A percentile compares a stretch with the other conserved stretches of the same genome.
phyloP scores from a whole-genome alignment of 768 basidiomycete species.

The Lentinula aciculospora region DNA sequence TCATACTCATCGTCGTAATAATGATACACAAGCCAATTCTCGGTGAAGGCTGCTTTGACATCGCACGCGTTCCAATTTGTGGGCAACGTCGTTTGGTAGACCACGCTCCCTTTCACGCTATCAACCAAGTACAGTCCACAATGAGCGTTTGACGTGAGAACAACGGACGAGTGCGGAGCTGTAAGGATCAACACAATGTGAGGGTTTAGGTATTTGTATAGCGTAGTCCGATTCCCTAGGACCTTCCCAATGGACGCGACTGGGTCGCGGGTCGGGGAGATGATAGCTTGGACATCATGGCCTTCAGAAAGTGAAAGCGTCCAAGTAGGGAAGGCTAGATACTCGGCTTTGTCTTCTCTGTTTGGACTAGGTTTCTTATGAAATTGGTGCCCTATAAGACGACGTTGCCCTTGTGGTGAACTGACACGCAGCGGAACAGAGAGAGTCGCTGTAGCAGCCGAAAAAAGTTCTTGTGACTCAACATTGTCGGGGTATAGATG shows the following conservation, averaged over 20 bases:
- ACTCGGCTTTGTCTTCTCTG: conserved; percentile 17
- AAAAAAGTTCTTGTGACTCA: conserved; percentile 36
- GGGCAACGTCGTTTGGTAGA: conserved; percentile 63
- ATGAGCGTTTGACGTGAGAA: conserved; percentile 13
- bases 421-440: conserved; percentile 40
- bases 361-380: conserved; percentile 8
- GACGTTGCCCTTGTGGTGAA: conserved; percentile 33
- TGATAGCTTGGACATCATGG: conserved; percentile 52
- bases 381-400: conserved; percentile 56
- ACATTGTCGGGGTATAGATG: conserved; percentile 64
- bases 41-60: conserved; percentile 63
- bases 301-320: conserved; percentile 45
- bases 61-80: conserved; percentile 43
- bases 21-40: conserved; percentile 92
- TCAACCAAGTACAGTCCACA: conserved; percentile 82
- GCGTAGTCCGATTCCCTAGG: conserved; percentile 77
- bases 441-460: conserved; percentile 33
- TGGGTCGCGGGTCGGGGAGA: conserved; percentile 40
- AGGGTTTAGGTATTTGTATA: conserved; percentile 94
- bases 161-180: conserved; percentile 19
- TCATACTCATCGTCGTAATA: conserved; percentile 63
- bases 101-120: conserved; percentile 64
- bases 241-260: conserved; percentile 82
- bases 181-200: conserved; percentile 69
- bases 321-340: conserved; percentile 60